phyloP scores from a whole-genome alignment of 2,329 filamentous ascomycete species.

The Aspergillus luchuensis region DNA sequence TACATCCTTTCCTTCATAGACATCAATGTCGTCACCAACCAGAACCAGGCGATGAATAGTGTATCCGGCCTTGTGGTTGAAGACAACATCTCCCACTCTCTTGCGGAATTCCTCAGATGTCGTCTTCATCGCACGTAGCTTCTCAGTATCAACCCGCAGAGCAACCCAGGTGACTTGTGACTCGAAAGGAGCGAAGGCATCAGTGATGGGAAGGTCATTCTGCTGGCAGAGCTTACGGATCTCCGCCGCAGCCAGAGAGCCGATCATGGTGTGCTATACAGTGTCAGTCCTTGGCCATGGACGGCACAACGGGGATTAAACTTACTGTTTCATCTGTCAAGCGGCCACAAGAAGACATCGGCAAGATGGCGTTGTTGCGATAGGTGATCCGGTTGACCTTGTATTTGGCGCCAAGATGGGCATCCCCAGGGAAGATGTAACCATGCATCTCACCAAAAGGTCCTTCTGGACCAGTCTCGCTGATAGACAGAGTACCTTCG shows the following conservation, averaged over 20 bases:
- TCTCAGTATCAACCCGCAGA: constrained; percentile 59
- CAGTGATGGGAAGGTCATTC: constrained; percentile 46
- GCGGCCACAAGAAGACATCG: constrained; percentile 47
- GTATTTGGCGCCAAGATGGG: constrained; percentile 43
- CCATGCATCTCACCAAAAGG: constrained; percentile 55
- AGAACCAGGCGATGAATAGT: constrained; percentile 50
- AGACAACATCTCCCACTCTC: constrained; percentile 47
- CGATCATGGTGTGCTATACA: constrained; percentile 42
- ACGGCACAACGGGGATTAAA: constrained; percentile 10
- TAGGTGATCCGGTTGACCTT: constrained; percentile 53
- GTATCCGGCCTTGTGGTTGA: constrained; percentile 45
- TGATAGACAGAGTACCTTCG: constrained; percentile 52
- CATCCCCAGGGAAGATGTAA: constrained; percentile 49
- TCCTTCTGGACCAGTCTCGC: constrained; percentile 49
- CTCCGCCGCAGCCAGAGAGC: constrained; percentile 48
- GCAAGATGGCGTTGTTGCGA: constrained; percentile 51
- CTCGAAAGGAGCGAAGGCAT: constrained; percentile 50
- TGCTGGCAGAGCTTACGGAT: constrained; percentile 42
- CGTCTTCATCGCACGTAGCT: constrained; percentile 59
- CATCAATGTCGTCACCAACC: constrained; percentile 54
- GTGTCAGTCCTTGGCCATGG: neutral
- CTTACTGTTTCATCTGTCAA: constrained; percentile 49
- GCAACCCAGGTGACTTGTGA: constrained; percentile 53
- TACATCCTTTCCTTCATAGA: constrained; percentile 49
- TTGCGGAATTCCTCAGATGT: constrained; percentile 44